Evolutionary conservation across 208 protist species (phyloP).

Genomic region (Phytomonas sp.): DNA sequence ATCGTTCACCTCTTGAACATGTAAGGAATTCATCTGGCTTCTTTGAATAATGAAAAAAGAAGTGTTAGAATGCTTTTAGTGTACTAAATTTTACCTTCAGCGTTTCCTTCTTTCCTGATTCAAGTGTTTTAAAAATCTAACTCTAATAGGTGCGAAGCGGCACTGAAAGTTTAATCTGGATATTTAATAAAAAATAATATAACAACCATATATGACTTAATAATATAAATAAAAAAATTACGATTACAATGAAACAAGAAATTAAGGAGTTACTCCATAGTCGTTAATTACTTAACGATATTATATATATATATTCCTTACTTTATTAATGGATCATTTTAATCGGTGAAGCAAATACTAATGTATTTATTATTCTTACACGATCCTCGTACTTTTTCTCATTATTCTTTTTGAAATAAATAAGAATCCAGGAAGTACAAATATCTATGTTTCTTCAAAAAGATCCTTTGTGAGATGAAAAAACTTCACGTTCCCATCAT

Average conservation of each 20-base stretch:
- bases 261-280: not conserved
- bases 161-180: not conserved
- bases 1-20: conserved; percentile 13
- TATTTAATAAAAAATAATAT: not conserved
- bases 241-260: not conserved
- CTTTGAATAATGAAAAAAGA: not conserved
- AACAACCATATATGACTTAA: too few relatives aligned
- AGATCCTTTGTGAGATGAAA: conserved; percentile 21
- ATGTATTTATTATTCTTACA: not conserved
- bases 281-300: not conserved
- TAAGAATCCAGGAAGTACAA: conserved; percentile 7
- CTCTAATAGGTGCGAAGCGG: not conserved
- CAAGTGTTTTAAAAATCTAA: not conserved
- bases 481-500: conserved; percentile 65
- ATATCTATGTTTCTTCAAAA: not conserved
- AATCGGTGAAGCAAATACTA: not conserved
- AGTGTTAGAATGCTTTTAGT: not conserved
- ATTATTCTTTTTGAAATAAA: not conserved
- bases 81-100: not conserved
- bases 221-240: conserved; percentile 11
- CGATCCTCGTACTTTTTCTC: not conserved
- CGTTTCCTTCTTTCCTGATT: not conserved
- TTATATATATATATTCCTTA: not conserved
- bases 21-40: not conserved
- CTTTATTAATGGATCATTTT: not conserved